A percentile compares a stretch with the other conserved stretches of the same genome.
These are phyloP conservation scores for Cyclotella baltica DNA, from an alignment of 108 stramenopile genomes.

Conservation along the genomic window DNA sequence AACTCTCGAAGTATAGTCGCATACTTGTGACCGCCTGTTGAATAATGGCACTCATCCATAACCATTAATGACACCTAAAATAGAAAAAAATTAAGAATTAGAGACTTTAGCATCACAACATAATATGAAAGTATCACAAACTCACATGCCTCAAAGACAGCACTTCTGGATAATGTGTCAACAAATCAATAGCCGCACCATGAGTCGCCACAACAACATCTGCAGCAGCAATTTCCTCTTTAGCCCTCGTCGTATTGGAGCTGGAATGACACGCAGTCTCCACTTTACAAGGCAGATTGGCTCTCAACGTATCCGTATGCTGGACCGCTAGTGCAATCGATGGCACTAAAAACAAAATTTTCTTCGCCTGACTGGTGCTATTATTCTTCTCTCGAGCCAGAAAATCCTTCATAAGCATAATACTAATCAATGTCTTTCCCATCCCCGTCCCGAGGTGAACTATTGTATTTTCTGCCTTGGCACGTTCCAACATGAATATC, in stretches of 20 bases:
- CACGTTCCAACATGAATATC: constrained; percentile 52
- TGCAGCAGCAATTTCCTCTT: constrained; percentile 40
- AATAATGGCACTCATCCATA: constrained; percentile 77
- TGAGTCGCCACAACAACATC: constrained; percentile 74
- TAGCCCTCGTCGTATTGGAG: constrained; percentile 26
- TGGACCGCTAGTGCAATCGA: constrained; percentile 73
- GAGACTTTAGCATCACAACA: no score
- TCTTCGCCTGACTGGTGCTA: constrained; percentile 1
- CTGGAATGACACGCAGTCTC: constrained; percentile 50
- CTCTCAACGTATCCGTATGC: constrained; percentile 58
- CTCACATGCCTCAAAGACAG: constrained; percentile 34
- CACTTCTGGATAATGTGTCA: constrained; percentile 66
- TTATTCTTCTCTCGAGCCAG: background rate
- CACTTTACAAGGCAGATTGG: constrained; percentile 59
- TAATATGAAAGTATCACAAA: no score
- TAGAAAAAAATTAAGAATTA: background rate
- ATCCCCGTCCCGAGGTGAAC: constrained; percentile 71
- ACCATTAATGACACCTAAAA: constrained; percentile 55
- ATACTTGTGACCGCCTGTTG: constrained; percentile 55
- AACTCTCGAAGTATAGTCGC: constrained; percentile 59
- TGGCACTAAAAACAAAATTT: constrained; percentile 74
- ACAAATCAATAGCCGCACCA: constrained; percentile 66
- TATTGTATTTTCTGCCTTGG: constrained; percentile 63
- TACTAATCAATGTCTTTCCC: constrained; percentile 73
- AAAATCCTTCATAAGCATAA: constrained; percentile 58